Evolutionary conservation across 306 rosid genomes (phyloP).

Genomic region (Prunus dulcis): DNA sequence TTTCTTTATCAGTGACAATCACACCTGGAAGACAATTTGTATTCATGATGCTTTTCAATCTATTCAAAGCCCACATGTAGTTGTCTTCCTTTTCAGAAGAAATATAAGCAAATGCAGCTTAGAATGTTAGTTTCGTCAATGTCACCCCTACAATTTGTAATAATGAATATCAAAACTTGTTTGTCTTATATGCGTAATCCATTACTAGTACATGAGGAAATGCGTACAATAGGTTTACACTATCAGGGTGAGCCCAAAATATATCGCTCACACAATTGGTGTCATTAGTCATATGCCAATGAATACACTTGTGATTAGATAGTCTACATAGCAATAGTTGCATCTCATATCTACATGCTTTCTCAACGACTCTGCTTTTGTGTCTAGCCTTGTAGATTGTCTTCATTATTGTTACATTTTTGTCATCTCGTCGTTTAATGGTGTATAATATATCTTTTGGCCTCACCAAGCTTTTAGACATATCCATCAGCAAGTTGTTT

Average conservation of each 20-base stretch:
- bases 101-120: neutral
- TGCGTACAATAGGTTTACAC: neutral
- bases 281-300: neutral
- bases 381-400: neutral
- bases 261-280: neutral
- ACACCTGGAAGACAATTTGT: too few species aligned
- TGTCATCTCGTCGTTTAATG: neutral
- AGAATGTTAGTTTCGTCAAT: neutral
- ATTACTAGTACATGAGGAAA: neutral
- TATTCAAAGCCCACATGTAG: neutral
- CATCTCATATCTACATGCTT: neutral
- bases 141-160: neutral
- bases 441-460: slow-evolving; percentile 1
- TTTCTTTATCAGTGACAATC: too few species aligned
- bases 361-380: neutral
- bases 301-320: neutral
- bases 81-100: neutral
- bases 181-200: neutral
- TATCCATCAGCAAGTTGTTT: neutral
- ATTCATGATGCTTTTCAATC: neutral
- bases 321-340: neutral
- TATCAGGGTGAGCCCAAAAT: slow-evolving; percentile 3
- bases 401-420: neutral
- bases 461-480: neutral
- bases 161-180: neutral